Base-by-base conservation (phyloP, 768 basidiomycete species). In the Boletus subcaerulescens region DNA sequence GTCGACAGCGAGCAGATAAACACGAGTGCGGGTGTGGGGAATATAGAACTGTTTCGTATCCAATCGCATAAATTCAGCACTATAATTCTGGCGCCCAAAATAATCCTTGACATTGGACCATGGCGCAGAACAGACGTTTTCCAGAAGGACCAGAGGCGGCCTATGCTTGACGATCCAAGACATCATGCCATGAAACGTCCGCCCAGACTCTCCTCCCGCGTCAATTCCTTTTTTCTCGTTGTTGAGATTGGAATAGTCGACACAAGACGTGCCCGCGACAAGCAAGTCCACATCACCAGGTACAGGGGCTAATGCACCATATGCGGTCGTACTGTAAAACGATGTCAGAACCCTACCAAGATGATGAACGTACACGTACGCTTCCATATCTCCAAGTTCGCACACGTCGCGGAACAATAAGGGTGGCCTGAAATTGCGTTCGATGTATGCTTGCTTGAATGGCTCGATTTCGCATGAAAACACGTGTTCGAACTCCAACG, bases 391-490 rank as follows among this genome's bases (percentile, higher is more conserved):
- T 6, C 89, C 90, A 17, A 98, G 80, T 65, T 97, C 94, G 53
- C 90, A 93, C 17, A 98, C 94, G 67, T 98, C 95, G 45, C 95
- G 84, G 71, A 97, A 98, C 33, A 98, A 77, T 26, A 96, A 71
- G 13, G 94, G 93, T 22, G 95, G 95, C 39, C 87, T 83, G 67
- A 98, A 98, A 70, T 98, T 98, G 32, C 95, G 81, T 67, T 98
- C 95, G 58, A 98, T 98, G 66, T 98, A 97, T 0, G 94, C 95
- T 67, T 95, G 94, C 73, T 97, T 95, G 79, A 93, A 96, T 4
- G 94, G 93, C 66, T 94, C 94, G 52, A 97, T 96, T 73, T 97
- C 93, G 71, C 93, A 97, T 1, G 93, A 96, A 73, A 97, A 96
- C 42, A 95, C 91, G 71, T 97, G 94, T 69, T 95, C 89, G 48